Conservation (phyloP, 2,329 filamentous ascomycete genomes). For the Lachnellula willkommii region DNA sequence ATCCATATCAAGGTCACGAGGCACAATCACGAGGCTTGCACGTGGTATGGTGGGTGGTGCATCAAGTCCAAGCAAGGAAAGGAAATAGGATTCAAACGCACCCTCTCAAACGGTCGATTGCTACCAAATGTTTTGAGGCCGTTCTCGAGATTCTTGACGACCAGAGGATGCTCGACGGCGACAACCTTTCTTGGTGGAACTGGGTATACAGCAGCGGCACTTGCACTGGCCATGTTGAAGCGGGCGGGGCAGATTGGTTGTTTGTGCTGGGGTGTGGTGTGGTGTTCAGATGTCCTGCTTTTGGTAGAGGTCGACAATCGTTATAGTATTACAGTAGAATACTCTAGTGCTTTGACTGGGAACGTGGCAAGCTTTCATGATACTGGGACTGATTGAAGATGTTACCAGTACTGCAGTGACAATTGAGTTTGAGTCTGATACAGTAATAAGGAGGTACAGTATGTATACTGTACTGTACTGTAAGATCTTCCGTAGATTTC, state of each 20-base stretch:
- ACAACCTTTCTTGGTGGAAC: conserved; percentile 50
- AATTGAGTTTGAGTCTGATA: too few species aligned
- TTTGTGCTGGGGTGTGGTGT: too few species aligned
- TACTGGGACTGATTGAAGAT: too few species aligned
- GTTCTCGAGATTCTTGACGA: conserved; percentile 59
- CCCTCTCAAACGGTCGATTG: conserved; percentile 25
- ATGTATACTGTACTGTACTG: background rate
- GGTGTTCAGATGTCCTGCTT: too few species aligned
- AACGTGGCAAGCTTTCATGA: too few species aligned
- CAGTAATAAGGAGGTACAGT: too few species aligned
- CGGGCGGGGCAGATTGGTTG: too few species aligned
- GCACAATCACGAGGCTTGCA: conserved; percentile 18
- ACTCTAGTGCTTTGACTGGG: too few species aligned
- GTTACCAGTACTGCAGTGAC: too few species aligned
- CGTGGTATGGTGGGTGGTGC: background rate
- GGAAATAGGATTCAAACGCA: conserved; percentile 15
- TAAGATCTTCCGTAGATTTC: background rate
- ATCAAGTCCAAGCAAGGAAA: background rate
- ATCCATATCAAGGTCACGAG: background rate
- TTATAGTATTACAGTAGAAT: too few species aligned
- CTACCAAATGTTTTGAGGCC: conserved; percentile 56
- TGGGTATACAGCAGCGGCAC: conserved; percentile 39
- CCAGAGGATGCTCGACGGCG: conserved; percentile 61
- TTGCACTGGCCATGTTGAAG: background rate
- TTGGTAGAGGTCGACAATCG: too few species aligned